These are phyloP conservation scores for Trypanosoma conorhini DNA, from an alignment of 208 protist genomes.

Conservation along the genomic window DNA sequence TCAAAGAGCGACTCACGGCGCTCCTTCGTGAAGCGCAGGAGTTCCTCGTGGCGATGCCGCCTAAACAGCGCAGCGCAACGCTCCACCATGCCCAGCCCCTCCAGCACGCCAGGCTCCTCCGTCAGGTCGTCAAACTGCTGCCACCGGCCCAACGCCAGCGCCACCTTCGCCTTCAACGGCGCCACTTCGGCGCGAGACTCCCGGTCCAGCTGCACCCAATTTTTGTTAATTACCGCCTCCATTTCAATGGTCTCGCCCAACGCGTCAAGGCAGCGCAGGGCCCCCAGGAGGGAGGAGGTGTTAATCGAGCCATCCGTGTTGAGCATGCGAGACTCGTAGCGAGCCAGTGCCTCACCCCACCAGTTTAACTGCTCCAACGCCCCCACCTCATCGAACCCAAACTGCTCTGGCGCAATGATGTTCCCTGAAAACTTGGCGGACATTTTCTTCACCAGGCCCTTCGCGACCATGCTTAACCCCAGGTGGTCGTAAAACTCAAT, in stretches of 20 bases:
- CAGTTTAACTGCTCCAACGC: constrained; percentile 89
- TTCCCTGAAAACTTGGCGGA: constrained; percentile 73
- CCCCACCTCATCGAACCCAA: constrained; percentile 79
- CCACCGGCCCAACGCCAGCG: constrained; percentile 77
- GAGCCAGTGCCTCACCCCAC: constrained; percentile 79
- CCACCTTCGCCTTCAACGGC: constrained; percentile 77
- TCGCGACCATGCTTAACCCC: constrained; percentile 82
- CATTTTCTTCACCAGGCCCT: constrained; percentile 79
- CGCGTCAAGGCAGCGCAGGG: constrained; percentile 80
- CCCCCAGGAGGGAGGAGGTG: constrained; percentile 64
- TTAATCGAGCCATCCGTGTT: constrained; percentile 42
- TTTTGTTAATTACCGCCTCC: constrained; percentile 53
- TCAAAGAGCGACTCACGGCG: constrained; percentile 68
- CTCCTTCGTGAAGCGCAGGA: constrained; percentile 60
- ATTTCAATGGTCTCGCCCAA: constrained; percentile 68
- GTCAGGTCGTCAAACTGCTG: constrained; percentile 74
- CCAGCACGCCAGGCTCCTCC: constrained; percentile 38
- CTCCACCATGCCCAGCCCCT: constrained; percentile 69
- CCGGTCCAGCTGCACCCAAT: constrained; percentile 58
- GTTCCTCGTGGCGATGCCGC: constrained; percentile 44
- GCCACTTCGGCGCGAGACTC: constrained; percentile 61
- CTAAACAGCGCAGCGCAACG: constrained; percentile 79
- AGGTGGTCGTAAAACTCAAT: constrained; percentile 89
- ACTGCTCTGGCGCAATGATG: constrained; percentile 73
- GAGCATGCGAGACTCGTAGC: constrained; percentile 66